These are phyloP conservation scores for Curvularia eragrostidis DNA, from an alignment of 2,329 filamentous ascomycete genomes.

Conservation along the genomic window DNA sequence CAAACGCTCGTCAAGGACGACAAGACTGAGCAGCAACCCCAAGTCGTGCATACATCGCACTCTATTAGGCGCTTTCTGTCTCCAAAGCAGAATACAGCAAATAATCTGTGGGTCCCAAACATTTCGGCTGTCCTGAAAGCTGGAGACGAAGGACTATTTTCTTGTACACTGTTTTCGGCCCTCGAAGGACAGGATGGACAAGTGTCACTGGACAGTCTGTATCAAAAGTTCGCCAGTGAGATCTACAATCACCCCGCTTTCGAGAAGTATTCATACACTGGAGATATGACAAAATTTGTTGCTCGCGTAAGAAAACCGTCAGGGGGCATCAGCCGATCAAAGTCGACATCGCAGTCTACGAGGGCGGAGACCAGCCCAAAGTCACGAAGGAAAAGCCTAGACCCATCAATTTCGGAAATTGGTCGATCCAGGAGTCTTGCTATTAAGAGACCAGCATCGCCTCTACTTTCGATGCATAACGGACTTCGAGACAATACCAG, in stretches of 20 bases:
- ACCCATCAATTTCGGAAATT: conserved; percentile 24
- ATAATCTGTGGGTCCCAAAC: conserved; percentile 32
- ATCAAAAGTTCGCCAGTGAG: conserved; percentile 38
- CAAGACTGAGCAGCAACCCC: conserved; percentile 21
- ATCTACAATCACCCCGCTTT: conserved; percentile 26
- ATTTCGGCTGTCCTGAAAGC: conserved; percentile 43
- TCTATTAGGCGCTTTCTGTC: conserved; percentile 32
- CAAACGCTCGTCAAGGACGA: conserved; percentile 20
- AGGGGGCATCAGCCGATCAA: conserved; percentile 23
- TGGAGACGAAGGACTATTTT: conserved; percentile 41
- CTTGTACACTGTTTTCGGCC: conserved; percentile 35
- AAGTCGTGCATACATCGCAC: conserved; percentile 22
- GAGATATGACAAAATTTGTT: conserved; percentile 34
- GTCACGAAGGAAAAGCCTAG: conserved; percentile 28
- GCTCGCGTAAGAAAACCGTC: conserved; percentile 22
- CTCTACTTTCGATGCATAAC: conserved; percentile 22
- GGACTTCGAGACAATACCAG: conserved; percentile 13
- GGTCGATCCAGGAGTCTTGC: conserved; percentile 26
- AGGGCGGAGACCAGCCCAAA: conserved; percentile 20
- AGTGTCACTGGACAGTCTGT: conserved; percentile 34
- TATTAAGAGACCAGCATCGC: conserved; percentile 22
- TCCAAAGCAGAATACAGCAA: conserved; percentile 25
- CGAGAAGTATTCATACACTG: conserved; percentile 34
- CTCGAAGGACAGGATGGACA: conserved; percentile 33
- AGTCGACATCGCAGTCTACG: conserved; percentile 23